Conservation (phyloP, 768 basidiomycete genomes). For the Clitopilus hobsonii region DNA sequence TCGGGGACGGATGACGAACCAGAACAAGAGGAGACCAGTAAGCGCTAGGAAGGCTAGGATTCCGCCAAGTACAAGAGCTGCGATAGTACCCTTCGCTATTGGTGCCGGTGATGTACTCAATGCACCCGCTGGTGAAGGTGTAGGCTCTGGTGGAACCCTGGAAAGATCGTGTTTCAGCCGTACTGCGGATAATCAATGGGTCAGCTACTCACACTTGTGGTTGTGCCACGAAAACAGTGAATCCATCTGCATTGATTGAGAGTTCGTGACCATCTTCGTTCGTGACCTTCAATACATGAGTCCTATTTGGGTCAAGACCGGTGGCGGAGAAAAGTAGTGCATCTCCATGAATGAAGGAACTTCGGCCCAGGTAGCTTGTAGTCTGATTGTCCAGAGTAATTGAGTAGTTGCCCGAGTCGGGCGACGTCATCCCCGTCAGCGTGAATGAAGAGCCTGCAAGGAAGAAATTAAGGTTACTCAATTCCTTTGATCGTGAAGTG, state of each 20-base stretch:
- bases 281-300: constrained; percentile 48
- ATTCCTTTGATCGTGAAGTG: not conserved
- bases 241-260: constrained; percentile 42
- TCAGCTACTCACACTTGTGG: constrained; percentile 15
- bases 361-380: constrained; percentile 41
- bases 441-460: constrained; percentile 55
- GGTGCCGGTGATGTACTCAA: constrained; percentile 7
- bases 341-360: constrained; percentile 46
- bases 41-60: constrained; percentile 46
- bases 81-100: constrained; percentile 54
- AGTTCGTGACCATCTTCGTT: constrained; percentile 55
- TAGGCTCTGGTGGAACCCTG: constrained; percentile 1
- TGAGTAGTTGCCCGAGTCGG: constrained; percentile 52
- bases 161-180: not conserved
- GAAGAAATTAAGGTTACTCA: not conserved
- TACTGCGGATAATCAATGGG: not conserved
- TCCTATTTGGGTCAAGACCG: constrained; percentile 44
- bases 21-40: constrained; percentile 34
- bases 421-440: constrained; percentile 56
- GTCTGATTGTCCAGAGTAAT: constrained; percentile 41
- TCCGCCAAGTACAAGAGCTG: constrained; percentile 57
- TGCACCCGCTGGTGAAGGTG: constrained; percentile 16
- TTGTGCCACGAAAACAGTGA: constrained; percentile 39
- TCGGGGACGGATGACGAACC: constrained; percentile 45
- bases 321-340: constrained; percentile 62